A percentile compares a stretch with the other conserved stretches of the same genome.
Evolutionary conservation across 352 stramenopile genomes (phyloP).

Genomic region (Globisporangium abappressorium): DNA sequence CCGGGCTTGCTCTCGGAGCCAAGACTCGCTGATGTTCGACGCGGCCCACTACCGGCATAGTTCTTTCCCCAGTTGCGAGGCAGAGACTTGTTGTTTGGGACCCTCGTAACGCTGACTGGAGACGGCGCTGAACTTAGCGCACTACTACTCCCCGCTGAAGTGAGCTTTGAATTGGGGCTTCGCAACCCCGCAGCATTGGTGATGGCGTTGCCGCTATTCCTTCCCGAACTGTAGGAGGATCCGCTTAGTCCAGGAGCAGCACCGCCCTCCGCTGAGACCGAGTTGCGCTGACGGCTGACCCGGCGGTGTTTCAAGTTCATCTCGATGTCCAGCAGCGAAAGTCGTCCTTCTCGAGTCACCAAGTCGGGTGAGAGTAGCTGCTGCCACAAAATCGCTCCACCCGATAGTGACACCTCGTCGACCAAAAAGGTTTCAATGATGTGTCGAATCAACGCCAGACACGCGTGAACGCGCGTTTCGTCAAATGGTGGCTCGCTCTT

Average conservation of each 20-base stretch:
- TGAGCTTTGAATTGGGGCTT: slow-evolving; percentile 26
- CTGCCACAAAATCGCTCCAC: slow-evolving; percentile 22
- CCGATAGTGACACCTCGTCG: slow-evolving; percentile 15
- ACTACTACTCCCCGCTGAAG: background rate
- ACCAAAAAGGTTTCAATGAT: slow-evolving; percentile 63
- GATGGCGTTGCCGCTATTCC: slow-evolving; percentile 12
- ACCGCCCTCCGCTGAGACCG: slow-evolving; percentile 7
- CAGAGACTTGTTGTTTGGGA: slow-evolving; percentile 36
- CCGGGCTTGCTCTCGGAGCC: slow-evolving; percentile 23
- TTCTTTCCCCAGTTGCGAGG: slow-evolving; percentile 72
- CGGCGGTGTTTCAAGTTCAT: slow-evolving; percentile 49
- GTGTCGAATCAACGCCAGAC: slow-evolving; percentile 43
- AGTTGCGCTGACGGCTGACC: slow-evolving; percentile 37
- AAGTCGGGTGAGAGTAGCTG: slow-evolving; percentile 58
- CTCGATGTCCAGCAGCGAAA: slow-evolving; percentile 55
- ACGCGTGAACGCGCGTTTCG: slow-evolving; percentile 57
- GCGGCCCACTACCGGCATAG: slow-evolving; percentile 29
- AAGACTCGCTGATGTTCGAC: slow-evolving; percentile 23
- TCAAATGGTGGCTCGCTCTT: slow-evolving; percentile 23
- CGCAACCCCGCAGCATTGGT: slow-evolving; percentile 14
- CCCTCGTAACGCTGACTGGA: slow-evolving; percentile 1
- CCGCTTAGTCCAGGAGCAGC: background rate
- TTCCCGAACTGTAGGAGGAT: background rate
- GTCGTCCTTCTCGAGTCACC: slow-evolving; percentile 27
- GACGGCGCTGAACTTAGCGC: background rate